These are phyloP conservation scores for Yamadazyma dendronema DNA, from an alignment of 1,139 yeast species.

Conservation along the genomic window DNA sequence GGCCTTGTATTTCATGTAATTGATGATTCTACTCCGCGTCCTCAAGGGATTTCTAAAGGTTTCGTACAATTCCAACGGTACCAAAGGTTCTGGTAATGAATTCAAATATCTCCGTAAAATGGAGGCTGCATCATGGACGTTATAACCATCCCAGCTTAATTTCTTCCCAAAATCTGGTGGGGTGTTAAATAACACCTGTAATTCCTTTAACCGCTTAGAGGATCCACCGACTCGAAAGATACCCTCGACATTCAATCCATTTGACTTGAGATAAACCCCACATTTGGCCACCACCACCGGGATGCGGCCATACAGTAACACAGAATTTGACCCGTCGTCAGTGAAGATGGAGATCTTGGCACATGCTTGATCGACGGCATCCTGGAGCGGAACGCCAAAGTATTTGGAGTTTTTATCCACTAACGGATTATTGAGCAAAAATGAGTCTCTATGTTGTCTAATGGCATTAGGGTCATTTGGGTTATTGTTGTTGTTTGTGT, in stretches of 20 bases:
- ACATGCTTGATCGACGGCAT: slow-evolving; percentile 70
- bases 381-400: slow-evolving; percentile 80
- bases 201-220: slow-evolving; percentile 79
- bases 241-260: slow-evolving; percentile 80
- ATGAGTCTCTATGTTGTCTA: slow-evolving; percentile 57
- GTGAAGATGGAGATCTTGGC: slow-evolving; percentile 69
- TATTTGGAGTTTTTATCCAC: slow-evolving; percentile 55
- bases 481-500: slow-evolving; percentile 9
- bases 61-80: slow-evolving; percentile 77
- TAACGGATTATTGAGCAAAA: slow-evolving; percentile 44
- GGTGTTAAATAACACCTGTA: slow-evolving; percentile 77
- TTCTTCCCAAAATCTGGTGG: slow-evolving; percentile 91
- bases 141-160: slow-evolving; percentile 87
- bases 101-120: slow-evolving; percentile 81
- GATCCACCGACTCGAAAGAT: slow-evolving; percentile 94
- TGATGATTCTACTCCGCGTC: slow-evolving; percentile 56
- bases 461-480: slow-evolving; percentile 29
- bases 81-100: slow-evolving; percentile 87
- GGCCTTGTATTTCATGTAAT: slow-evolving; percentile 57
- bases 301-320: slow-evolving; percentile 70
- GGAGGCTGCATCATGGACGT: slow-evolving; percentile 98
- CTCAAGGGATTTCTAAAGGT: slow-evolving; percentile 76
- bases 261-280: slow-evolving; percentile 78
- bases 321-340: slow-evolving; percentile 47
- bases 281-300: slow-evolving; percentile 96